Evolutionary conservation across 2,329 filamentous ascomycete species (phyloP), one percentile per base, ranked within the genome.

Genomic region (Ciborinia camelliae): DNA sequence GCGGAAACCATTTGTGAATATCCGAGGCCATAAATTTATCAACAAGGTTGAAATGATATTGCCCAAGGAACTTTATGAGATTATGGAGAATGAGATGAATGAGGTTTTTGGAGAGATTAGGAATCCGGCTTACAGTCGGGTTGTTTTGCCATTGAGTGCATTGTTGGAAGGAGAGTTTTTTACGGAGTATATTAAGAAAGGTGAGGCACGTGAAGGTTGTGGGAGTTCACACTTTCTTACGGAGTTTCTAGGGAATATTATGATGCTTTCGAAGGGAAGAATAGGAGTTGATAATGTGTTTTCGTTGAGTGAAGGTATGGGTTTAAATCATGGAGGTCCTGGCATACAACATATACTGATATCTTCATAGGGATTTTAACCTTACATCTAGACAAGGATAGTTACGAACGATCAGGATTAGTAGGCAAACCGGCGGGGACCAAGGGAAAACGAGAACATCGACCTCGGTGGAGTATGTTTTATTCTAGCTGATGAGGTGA

Each of bases 211-310:
- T 35, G 41, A 26, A 23, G 23, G n/a, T 4, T 7, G 10, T 39
- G 35, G 39, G 14, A 8, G 50, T 41, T 20, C 14, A 26, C n/a
- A 20, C 10, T 37, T 26, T 26, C 62, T 64, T 32, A 64, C 28
- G 20, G 12, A 3, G 30, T 37, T 20, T 2, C 2, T 66, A 92
- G 91, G 91, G 6, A 88, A 92, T 73, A 80, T 96, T 57, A 76
- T 91, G 70, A 91, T 98, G 89, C 82, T 97, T 2, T 97, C 93
- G 0, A 85, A 93, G 75, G 92, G 92, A 15, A 83, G 84, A 39
- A 79, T 83, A 9, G 87, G 86, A 2, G 81, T 88, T 2, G 89
- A 93, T 72, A 90, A 90, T 70, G 81, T 89, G 3, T 94, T 91
- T 74, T 84, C 84, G 0, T 78, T 98, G 1, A 81, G 79, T 64